These are phyloP conservation scores for Dothideomycetes sp. DNA, from an alignment of 2,329 filamentous ascomycete species.

Conservation along the genomic window DNA sequence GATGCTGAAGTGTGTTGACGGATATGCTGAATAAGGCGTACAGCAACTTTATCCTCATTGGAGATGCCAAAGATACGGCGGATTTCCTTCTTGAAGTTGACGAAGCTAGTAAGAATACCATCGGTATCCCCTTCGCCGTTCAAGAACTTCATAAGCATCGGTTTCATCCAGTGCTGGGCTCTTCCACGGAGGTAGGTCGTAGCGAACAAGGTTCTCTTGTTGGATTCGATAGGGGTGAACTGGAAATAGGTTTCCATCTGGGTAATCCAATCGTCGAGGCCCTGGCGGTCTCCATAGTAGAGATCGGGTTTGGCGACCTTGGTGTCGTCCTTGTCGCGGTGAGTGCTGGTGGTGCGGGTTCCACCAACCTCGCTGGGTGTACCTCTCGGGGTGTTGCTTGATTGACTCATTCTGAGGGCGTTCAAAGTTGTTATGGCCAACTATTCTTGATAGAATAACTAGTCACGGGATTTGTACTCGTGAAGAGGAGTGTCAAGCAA, in stretches of 20 bases:
- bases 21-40: no score
- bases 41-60: no score
- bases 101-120: neutral
- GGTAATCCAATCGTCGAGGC: neutral
- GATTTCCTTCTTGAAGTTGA: slow-evolving; percentile 2
- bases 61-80: no score
- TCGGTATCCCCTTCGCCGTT: neutral
- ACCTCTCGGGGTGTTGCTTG: neutral
- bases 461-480: slow-evolving; percentile 3
- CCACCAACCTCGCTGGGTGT: neutral
- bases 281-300: slow-evolving; percentile 1
- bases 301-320: slow-evolving; percentile 3
- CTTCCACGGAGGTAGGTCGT: neutral
- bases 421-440: neutral
- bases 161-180: slow-evolving; percentile 3
- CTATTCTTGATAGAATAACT: neutral
- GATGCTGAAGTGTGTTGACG: no score
- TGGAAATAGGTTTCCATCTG: neutral
- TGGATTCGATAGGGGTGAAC: neutral
- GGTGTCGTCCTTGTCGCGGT: neutral
- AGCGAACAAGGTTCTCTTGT: neutral
- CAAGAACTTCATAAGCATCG: slow-evolving; percentile 1
- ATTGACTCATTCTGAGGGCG: neutral
- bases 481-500: slow-evolving; percentile 1
- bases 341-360: neutral